Conservation (phyloP, 306 rosid genomes). For the Begonia peltatifolia region DNA sequence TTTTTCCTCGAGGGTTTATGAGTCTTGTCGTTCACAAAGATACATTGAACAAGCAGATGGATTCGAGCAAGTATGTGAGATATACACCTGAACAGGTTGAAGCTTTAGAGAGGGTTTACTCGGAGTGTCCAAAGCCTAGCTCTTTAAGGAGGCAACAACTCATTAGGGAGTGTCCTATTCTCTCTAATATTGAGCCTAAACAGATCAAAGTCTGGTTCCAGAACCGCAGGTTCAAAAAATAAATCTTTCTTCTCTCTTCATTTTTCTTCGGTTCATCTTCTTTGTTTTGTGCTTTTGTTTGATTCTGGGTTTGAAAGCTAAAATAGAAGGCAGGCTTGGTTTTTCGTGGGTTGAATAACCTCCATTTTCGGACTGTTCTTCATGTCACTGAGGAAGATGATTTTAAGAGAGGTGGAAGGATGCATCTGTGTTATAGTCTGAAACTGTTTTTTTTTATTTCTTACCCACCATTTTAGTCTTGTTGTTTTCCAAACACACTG, state of each 20-base stretch:
- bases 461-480: too few relatives aligned
- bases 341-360: slow-evolving; percentile 1
- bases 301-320: neutral
- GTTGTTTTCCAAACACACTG: too few relatives aligned
- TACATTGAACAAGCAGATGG: slow-evolving; percentile 51
- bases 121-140: slow-evolving; percentile 93
- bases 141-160: slow-evolving; percentile 89
- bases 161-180: slow-evolving; percentile 88
- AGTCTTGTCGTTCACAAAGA: slow-evolving; percentile 67
- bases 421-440: too few relatives aligned
- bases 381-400: too few relatives aligned
- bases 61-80: slow-evolving; percentile 75
- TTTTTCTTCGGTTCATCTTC: neutral
- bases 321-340: neutral
- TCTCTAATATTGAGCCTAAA: slow-evolving; percentile 79
- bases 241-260: neutral
- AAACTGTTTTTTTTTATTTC: too few relatives aligned
- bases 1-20: slow-evolving; percentile 19
- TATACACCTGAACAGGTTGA: slow-evolving; percentile 96
- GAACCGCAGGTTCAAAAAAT: slow-evolving; percentile 55
- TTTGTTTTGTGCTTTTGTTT: neutral
- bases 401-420: too few relatives aligned
- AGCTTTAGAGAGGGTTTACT: slow-evolving; percentile 86
- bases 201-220: slow-evolving; percentile 99
- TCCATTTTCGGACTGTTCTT: too few relatives aligned